Evolutionary conservation across 2,329 filamentous ascomycete genomes (phyloP), one percentile per base, ranked within the genome.

Genomic region (Diplocarpon mali): DNA sequence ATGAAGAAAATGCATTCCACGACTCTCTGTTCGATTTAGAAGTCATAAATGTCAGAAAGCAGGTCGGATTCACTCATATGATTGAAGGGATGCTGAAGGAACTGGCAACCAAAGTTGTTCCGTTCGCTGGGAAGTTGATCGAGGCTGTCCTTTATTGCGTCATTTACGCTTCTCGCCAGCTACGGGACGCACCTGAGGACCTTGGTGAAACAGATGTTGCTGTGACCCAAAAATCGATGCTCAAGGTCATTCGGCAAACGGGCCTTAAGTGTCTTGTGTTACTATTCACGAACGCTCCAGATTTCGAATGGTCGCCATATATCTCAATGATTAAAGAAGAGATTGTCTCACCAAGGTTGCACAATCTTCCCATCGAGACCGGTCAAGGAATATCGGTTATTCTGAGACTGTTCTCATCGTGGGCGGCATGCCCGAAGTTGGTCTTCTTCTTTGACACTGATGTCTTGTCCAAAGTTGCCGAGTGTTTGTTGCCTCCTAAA

Each of bases 21-120:
- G 47, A 55, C 2, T 69, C 75, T 40, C 60, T 70, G 1, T 74
- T 88, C 39, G 62, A 69, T 1, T 65, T 71, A 24, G 75, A 85
- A 36, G 50, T 83, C 11, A 65, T 89, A 20, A 73, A 76, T 13
- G 66, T 75, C 10, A 78, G 89, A 57, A 92, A 89, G 63, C 90
- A 95, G 63, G 75, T 92, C 47, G 92, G 93, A 69, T 78, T 95
- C 60, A 68, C 95, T 41, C 94, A 93, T 60, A 92, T 96, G 86
- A 72, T 92, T 40, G 81, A 88, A 48, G 80, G 90, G 10, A 78
- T 96, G 61, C 78, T 96, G 48, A 83, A 83, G 46, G 87, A 92
- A 42, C 74, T 96, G 30, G 87, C 89, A 42, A 78, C 75, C 5
- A 81, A 80, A 43, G 77, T 93, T 43, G 64, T 71, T 2, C 74